A percentile compares a stretch with the other conserved stretches of the same genome.
These are phyloP conservation scores for Phoenix dactylifera DNA, from an alignment of 176 grass and related monocot genomes.

Conservation along the genomic window DNA sequence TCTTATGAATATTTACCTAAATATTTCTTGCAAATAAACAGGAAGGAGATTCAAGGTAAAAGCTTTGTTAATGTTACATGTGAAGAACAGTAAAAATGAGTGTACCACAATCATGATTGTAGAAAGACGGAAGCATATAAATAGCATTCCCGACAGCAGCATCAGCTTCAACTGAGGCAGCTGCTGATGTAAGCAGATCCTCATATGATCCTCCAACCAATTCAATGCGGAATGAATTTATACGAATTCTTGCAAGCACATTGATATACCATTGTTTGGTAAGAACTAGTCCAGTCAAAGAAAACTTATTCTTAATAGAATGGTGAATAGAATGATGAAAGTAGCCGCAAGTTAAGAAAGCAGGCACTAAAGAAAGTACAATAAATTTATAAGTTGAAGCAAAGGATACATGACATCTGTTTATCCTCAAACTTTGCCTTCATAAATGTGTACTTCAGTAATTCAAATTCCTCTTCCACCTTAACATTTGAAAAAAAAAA, in stretches of 20 bases:
- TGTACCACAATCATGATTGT: slow-evolving; percentile 92
- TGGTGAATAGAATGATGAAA: not conserved
- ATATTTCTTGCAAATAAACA: no score
- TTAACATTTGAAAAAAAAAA: slow-evolving; percentile 10
- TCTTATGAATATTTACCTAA: no score
- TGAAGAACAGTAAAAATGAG: not conserved
- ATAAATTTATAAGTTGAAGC: slow-evolving; percentile 1
- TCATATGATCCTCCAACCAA: slow-evolving; percentile 66
- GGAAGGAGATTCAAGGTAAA: no score
- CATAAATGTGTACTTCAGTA: slow-evolving; percentile 48
- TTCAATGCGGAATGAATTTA: slow-evolving; percentile 93
- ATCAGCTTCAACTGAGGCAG: slow-evolving; percentile 46
- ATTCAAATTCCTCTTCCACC: slow-evolving; percentile 59
- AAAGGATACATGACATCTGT: slow-evolving; percentile 61
- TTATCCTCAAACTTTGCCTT: slow-evolving; percentile 49
- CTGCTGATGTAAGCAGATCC: slow-evolving; percentile 60
- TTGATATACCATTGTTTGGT: slow-evolving; percentile 90
- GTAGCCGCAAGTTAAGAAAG: not conserved
- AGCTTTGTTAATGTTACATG: no score
- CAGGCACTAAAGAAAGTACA: not conserved
- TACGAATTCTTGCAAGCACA: slow-evolving; percentile 74
- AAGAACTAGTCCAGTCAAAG: slow-evolving; percentile 67
- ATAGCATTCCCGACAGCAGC: slow-evolving; percentile 77
- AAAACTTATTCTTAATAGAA: slow-evolving; percentile 17
- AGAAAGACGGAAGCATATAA: slow-evolving; percentile 90